These are phyloP conservation scores for Globisporangium echinulatum DNA, from an alignment of 352 stramenopile species.

Conservation along the genomic window DNA sequence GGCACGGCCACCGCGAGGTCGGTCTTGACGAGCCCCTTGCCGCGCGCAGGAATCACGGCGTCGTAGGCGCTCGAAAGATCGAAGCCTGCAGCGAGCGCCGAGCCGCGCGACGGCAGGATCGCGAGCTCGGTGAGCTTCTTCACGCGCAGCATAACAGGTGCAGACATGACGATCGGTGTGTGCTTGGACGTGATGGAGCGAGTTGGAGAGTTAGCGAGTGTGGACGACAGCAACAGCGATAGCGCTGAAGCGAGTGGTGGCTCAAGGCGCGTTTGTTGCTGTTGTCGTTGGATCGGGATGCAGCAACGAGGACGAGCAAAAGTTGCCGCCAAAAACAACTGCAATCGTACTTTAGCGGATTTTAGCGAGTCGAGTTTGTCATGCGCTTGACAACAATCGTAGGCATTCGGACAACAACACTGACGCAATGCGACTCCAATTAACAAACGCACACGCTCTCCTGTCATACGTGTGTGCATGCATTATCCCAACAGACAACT, in stretches of 20 bases:
- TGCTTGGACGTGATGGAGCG: neutral
- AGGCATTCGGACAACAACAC: too few relatives aligned
- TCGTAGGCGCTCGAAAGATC: constrained; percentile 85
- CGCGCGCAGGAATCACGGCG: constrained; percentile 84
- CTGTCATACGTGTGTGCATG: too few relatives aligned
- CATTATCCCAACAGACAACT: too few relatives aligned
- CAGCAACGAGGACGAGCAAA: too few relatives aligned
- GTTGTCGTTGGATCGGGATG: too few relatives aligned
- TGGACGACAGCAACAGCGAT: neutral
- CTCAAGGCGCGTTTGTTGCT: too few relatives aligned
- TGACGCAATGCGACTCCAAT: too few relatives aligned
- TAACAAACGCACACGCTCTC: too few relatives aligned
- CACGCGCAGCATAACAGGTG: constrained; percentile 59
- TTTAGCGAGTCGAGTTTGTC: too few relatives aligned
- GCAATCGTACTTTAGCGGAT: too few relatives aligned
- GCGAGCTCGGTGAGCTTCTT: constrained; percentile 82
- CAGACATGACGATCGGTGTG: constrained; percentile 7
- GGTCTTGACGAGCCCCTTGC: constrained; percentile 96
- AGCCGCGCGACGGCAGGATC: constrained; percentile 76
- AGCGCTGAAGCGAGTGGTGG: neutral
- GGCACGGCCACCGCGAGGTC: constrained; percentile 95
- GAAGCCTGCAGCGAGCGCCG: constrained; percentile 67
- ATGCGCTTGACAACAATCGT: too few relatives aligned
- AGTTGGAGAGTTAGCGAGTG: neutral
- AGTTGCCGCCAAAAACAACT: too few relatives aligned